Evolutionary conservation across 139 green algal species (phyloP).

Genomic region (Parachlorella kessleri): DNA sequence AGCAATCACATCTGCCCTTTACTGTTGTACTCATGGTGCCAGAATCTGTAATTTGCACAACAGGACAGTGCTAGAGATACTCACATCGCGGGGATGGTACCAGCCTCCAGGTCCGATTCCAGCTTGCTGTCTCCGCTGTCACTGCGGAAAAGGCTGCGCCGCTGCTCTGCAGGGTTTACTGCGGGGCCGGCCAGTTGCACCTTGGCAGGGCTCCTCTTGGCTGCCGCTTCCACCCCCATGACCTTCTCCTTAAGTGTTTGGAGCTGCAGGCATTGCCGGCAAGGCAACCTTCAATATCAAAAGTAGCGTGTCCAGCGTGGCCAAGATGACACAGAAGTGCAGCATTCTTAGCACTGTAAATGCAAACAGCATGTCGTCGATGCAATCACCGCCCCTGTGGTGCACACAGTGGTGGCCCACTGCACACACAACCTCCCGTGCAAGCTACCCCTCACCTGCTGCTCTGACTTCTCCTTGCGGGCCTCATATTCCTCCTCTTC

Average conservation of each 20-base stretch:
- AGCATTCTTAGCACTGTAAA: too few species aligned
- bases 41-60: too few species aligned
- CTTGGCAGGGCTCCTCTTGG: background rate
- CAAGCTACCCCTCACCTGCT: too few species aligned
- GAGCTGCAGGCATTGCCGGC: background rate
- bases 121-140: conserved; percentile 8
- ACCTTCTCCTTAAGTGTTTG: background rate
- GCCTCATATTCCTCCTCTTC: conserved; percentile 19
- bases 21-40: too few species aligned
- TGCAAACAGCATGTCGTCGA: too few species aligned
- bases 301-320: conserved; percentile 8
- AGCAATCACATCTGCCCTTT: too few species aligned
- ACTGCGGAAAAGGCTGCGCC: conserved; percentile 11
- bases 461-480: background rate
- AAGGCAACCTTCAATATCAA: conserved; percentile 16
- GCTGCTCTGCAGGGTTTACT: background rate
- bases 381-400: too few species aligned
- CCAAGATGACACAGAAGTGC: too few species aligned
- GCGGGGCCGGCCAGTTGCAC: background rate
- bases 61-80: too few species aligned
- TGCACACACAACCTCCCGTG: too few species aligned
- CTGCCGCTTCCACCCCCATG: background rate
- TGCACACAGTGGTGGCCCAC: too few species aligned
- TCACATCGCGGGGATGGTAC: conserved; percentile 3
- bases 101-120: conserved; percentile 16